Conservation (phyloP, 2,329 filamentous ascomycete genomes). For the Cercospora nicotianae region DNA sequence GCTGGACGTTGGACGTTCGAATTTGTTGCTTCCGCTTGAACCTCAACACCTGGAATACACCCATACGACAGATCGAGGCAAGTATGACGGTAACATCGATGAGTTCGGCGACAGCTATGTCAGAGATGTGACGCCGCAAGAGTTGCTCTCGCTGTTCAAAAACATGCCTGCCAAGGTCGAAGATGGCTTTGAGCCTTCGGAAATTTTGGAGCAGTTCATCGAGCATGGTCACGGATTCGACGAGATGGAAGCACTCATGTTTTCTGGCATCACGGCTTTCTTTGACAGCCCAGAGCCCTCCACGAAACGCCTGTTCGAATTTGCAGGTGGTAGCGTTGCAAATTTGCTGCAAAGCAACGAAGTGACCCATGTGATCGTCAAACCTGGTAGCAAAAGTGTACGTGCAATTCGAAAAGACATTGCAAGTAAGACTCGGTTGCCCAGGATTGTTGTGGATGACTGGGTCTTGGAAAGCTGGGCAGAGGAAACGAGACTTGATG, state of each 20-base stretch:
- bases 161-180: constrained; percentile 55
- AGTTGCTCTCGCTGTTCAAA: constrained; percentile 57
- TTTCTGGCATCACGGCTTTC: constrained; percentile 49
- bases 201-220: constrained; percentile 58
- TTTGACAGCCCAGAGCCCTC: constrained; percentile 44
- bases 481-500: constrained; percentile 75
- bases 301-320: constrained; percentile 48
- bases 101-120: constrained; percentile 80
- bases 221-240: constrained; percentile 57
- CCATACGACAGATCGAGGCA: constrained; percentile 55
- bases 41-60: constrained; percentile 71
- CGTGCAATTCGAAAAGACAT: constrained; percentile 25
- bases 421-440: constrained; percentile 49
- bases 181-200: constrained; percentile 47
- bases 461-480: constrained; percentile 84
- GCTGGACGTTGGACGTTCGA: constrained; percentile 47
- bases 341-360: constrained; percentile 52
- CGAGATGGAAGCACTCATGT: constrained; percentile 54
- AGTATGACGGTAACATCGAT: constrained; percentile 67
- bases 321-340: constrained; percentile 65
- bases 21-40: constrained; percentile 65
- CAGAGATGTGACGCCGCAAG: constrained; percentile 64
- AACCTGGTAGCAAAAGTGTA: constrained; percentile 44
- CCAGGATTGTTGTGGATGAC: constrained; percentile 65
- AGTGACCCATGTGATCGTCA: constrained; percentile 71